Base-by-base conservation (phyloP, 2,329 filamentous ascomycete species). In the Calycina marina region DNA sequence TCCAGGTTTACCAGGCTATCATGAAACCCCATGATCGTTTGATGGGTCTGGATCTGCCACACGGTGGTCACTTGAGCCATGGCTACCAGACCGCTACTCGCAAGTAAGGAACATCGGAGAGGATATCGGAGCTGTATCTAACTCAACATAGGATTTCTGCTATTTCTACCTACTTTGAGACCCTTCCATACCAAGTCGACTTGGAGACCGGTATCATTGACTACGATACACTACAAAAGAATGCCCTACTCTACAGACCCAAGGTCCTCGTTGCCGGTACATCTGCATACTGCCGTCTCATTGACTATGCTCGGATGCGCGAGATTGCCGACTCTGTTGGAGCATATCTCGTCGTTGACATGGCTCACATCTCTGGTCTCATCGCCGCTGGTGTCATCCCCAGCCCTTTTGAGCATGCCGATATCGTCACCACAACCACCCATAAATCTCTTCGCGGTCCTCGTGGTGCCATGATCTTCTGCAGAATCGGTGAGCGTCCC, bases 381-480 rank as follows among this genome's bases (percentile, higher is more conserved):
- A 81, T 98, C 43, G 85, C 90, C 31, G 84, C 85, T 39, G 81
- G 77, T 49, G 90, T 94, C 47, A 90, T 96, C 54, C 84, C 86
- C 41, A 86, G 83, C 30, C 90, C 90, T 27, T 98, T 98, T 65
- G 67, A 74, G 42, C 67, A 93, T 58, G 88, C 90, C 45, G 90
- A 98, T 56, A 79, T 98, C 36, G 90, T 98, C 49, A 98, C 90
- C 42, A 98, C 90, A 42, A 98, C 90, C 41, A 98, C 90, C 28
- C 90, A 98, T 76, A 98, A 98, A 72, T 94, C 86, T 35, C 80
- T 98, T 48, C 85, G 90, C 61, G 90, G 90, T 38, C 90, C 90
- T 38, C 84, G 90, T 57, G 90, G 90, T 53, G 90, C 90, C 56
- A 98, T 98, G 90, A 98, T 98, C 65, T 98, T 98, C 74, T 98